These are phyloP conservation scores for Kingdonia uniflora DNA, from an alignment of 164 flowering plant genomes.

Conservation along the genomic window DNA sequence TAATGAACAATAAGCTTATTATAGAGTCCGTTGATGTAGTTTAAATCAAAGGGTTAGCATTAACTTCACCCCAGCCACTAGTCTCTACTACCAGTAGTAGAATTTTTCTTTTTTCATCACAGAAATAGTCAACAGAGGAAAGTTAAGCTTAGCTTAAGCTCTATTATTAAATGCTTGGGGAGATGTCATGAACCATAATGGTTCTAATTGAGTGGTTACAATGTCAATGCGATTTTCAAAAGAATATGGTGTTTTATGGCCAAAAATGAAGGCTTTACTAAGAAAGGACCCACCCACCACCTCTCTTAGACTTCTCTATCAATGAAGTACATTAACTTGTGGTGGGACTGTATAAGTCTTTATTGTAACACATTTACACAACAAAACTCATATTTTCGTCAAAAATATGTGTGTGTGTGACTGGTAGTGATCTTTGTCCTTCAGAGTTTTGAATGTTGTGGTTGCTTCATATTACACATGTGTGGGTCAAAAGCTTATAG, in stretches of 20 bases:
- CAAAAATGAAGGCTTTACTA: slow-evolving; percentile 6
- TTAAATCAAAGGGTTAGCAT: too few species aligned
- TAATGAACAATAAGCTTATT: too few species aligned
- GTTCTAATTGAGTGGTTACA: slow-evolving; percentile 6
- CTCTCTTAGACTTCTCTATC: too few species aligned
- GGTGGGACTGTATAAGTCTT: too few species aligned
- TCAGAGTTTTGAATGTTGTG: neutral
- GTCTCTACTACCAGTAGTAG: too few species aligned
- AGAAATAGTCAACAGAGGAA: too few species aligned
- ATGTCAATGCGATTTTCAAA: slow-evolving; percentile 5
- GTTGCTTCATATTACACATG: slow-evolving; percentile 1
- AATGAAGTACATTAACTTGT: too few species aligned
- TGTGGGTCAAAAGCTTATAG: neutral
- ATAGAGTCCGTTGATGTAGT: too few species aligned
- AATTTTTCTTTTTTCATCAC: slow-evolving; percentile 6
- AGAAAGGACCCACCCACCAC: neutral
- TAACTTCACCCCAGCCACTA: too few species aligned
- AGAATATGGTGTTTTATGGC: slow-evolving; percentile 11
- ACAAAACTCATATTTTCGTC: neutral
- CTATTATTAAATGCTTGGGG: slow-evolving; percentile 13
- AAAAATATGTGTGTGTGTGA: neutral
- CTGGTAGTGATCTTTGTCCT: neutral
- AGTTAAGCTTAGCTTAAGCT: too few species aligned
- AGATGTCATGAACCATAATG: neutral
- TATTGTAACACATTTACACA: too few species aligned